A percentile compares a stretch with the other conserved stretches of the same genome.
These are phyloP conservation scores for Pelomyxa schiedti DNA, from an alignment of 78 protist species.

Conservation along the genomic window DNA sequence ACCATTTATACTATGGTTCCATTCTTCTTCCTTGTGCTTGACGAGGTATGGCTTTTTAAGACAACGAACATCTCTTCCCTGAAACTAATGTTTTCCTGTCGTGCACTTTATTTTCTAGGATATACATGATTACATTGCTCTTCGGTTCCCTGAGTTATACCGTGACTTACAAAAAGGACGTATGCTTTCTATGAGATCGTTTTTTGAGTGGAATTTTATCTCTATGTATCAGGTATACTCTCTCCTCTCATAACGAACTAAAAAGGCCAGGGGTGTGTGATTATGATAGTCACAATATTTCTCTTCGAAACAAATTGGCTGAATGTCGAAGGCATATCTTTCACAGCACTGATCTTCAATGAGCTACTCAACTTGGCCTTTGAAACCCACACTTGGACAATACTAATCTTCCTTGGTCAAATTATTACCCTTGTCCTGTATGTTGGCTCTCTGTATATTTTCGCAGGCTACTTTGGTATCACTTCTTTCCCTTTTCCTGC, in stretches of 20 bases:
- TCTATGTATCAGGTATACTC: conserved; percentile 62
- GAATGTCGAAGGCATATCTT: conserved; percentile 81
- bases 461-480: conserved; percentile 34
- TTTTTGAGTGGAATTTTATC: conserved; percentile 72
- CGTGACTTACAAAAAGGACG: conserved; percentile 86
- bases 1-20: conserved; percentile 91
- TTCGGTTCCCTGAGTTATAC: conserved; percentile 88
- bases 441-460: conserved; percentile 47
- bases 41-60: conserved; percentile 59
- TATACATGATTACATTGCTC: conserved; percentile 44
- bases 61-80: not conserved
- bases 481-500: not conserved
- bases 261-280: conserved; percentile 64
- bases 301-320: conserved; percentile 69
- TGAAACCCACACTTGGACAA: conserved; percentile 69
- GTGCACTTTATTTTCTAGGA: too few relatives aligned
- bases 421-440: conserved; percentile 40
- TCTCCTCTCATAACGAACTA: not conserved
- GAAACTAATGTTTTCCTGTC: too few relatives aligned
- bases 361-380: conserved; percentile 82
- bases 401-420: conserved; percentile 43
- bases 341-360: conserved; percentile 86
- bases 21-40: conserved; percentile 82
- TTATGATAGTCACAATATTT: conserved; percentile 75
- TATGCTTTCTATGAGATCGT: conserved; percentile 67